These are phyloP conservation scores for Thalia dealbata DNA, from an alignment of 176 grass and related monocot species.

Conservation along the genomic window DNA sequence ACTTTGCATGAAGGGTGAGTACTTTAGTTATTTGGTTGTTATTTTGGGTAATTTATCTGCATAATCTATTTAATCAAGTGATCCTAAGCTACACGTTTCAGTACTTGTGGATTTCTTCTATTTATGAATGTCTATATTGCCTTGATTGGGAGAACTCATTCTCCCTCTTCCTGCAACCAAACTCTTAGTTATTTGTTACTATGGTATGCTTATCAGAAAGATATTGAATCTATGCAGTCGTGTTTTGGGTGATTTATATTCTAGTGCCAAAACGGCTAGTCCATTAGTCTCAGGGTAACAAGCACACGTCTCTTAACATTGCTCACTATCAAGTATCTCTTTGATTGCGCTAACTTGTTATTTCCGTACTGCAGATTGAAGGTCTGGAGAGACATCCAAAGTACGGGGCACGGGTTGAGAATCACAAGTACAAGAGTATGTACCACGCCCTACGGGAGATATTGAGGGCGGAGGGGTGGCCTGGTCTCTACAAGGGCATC, in stretches of 20 bases:
- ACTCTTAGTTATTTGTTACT: neutral
- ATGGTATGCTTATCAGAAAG: neutral
- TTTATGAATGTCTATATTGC: neutral
- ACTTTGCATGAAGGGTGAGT: neutral
- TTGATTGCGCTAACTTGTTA: neutral
- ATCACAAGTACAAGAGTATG: slow-evolving; percentile 60
- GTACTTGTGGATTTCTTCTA: neutral
- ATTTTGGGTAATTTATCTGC: neutral
- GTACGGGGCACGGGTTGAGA: slow-evolving; percentile 66
- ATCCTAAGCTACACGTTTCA: neutral
- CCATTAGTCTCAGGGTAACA: neutral
- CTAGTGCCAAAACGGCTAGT: too few relatives aligned
- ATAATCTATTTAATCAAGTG: neutral
- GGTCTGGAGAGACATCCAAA: slow-evolving; percentile 77
- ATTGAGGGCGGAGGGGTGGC: slow-evolving; percentile 46
- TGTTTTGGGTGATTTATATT: too few relatives aligned
- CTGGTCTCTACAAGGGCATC: slow-evolving; percentile 89
- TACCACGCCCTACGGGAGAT: slow-evolving; percentile 84
- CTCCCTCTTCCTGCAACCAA: neutral
- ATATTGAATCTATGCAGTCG: too few relatives aligned
- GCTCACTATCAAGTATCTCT: neutral
- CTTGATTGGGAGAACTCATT: neutral
- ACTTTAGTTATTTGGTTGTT: neutral
- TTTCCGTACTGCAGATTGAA: slow-evolving; percentile 48
- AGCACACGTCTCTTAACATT: neutral